Base-by-base conservation (phyloP, 2,329 filamentous ascomycete genomes). In the Trichoderma breve region DNA sequence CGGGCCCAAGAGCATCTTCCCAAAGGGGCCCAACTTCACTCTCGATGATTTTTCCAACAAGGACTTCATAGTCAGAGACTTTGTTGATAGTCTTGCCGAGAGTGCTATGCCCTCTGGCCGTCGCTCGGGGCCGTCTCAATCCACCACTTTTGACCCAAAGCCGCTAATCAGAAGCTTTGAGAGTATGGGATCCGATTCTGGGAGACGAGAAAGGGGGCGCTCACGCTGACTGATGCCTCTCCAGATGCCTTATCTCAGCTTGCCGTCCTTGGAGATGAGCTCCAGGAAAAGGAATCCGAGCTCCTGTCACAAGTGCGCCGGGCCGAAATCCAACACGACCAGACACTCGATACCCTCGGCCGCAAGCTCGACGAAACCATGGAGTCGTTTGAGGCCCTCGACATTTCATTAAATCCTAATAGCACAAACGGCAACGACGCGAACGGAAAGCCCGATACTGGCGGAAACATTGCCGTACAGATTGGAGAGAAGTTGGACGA, bases 11-110 rank as follows among this genome's bases (percentile, higher is more conserved):
- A 86, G 90, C 75, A 87, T 95, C 79, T 95, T 93, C 80, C 91
- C 92, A 71, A 90, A 90, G 81, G 93, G 91, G 51, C 93, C 93
- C 73, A 92, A 88, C 81, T 98, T 98, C 84, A 93, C 90, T 11
- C 87, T 98, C 73, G 93, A 97, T 58, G 94, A 95, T 83, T 94
- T 95, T 82, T 93, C 93, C 71, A 93, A 87, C 80, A 93, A 93
- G 78, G 96, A 98, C 83, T 99, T 98, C 79, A 98, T 98, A 74
- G 95, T 98, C 75, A 94, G 97, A 79, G 96, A 99, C 84, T 99
- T 99, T 80, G 91, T 99, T 77, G 97, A 99, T 81, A 90, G 91
- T 66, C 90, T 99, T 72, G 96, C 95, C 65, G 95, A 98, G 74
- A 92, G 87, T 76, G 93, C 94, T 26, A 88, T 94, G 43, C 91